phyloP scores from a whole-genome alignment of 306 rosid species.

The Calophaca sinica region DNA sequence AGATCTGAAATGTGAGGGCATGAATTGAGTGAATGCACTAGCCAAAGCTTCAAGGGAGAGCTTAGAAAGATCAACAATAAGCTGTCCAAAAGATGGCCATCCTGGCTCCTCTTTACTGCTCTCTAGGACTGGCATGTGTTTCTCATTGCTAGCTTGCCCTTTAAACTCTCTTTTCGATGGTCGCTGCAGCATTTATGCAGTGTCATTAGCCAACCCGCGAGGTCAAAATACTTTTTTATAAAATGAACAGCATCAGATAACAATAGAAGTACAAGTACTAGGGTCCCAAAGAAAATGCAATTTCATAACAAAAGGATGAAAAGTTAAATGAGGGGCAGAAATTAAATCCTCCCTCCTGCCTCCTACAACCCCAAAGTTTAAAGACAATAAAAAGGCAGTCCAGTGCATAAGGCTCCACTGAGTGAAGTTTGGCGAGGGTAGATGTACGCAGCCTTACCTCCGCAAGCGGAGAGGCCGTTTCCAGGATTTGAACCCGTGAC shows the following conservation, averaged over 20 bases:
- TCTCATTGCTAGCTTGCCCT: constrained; percentile 58
- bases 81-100: constrained; percentile 93
- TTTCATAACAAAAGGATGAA: no score
- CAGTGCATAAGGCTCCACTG: no score
- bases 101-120: constrained; percentile 84
- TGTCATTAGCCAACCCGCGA: constrained; percentile 43
- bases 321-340: no score
- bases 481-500: no score
- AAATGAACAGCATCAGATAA: constrained; percentile 16
- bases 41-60: constrained; percentile 64
- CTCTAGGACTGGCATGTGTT: constrained; percentile 54
- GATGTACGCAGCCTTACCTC: no score
- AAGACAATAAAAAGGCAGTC: background rate
- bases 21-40: constrained; percentile 54
- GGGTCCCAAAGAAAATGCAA: no score
- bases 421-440: no score
- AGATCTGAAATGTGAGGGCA: constrained; percentile 64
- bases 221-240: background rate
- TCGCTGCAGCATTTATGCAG: constrained; percentile 51
- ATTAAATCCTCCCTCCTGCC: no score
- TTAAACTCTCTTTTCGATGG: constrained; percentile 54
- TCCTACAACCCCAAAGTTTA: background rate
- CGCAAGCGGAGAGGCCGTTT: no score
- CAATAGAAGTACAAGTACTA: no score
- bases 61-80: constrained; percentile 75